Conservation (phyloP, 2,329 filamentous ascomycete species). For the Arthroderma uncinatum region DNA sequence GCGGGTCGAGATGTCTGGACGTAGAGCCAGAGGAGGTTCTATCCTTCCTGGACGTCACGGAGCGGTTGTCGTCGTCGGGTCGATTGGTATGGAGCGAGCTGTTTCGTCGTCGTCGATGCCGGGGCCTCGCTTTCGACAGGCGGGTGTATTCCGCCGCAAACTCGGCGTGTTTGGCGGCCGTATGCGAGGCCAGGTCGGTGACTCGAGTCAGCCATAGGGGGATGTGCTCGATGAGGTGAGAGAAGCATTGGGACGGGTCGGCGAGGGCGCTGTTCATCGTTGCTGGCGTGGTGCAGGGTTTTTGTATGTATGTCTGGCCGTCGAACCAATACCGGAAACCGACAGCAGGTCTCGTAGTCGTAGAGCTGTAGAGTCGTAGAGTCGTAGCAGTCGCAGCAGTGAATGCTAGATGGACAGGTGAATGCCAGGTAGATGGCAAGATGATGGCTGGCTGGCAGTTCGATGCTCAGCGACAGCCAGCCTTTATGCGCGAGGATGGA, state of each 20-base stretch:
- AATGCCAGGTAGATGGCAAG: not conserved
- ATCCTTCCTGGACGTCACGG: not conserved
- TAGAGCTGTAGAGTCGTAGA: no score
- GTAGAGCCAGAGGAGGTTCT: not conserved
- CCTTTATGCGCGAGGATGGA: not conserved
- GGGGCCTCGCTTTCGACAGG: conserved; percentile 22
- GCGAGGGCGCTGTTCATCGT: conserved; percentile 17
- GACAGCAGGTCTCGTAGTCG: no score
- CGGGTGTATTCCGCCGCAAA: conserved; percentile 34
- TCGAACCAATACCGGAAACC: no score
- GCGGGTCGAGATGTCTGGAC: not conserved
- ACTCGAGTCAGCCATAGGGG: conserved; percentile 36
- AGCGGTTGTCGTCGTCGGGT: conserved; percentile 18
- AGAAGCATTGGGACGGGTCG: conserved; percentile 37
- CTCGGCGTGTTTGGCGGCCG: conserved; percentile 32
- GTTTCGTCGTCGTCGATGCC: conserved; percentile 27
- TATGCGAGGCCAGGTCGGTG: conserved; percentile 33
- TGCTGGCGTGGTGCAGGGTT: not conserved
- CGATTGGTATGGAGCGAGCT: conserved; percentile 35
- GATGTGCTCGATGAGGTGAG: conserved; percentile 34
- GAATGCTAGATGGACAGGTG: no score
- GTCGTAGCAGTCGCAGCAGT: no score
- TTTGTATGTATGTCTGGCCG: no score
- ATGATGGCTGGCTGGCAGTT: not conserved
- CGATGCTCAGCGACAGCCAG: not conserved